phyloP scores from a whole-genome alignment of 2,329 filamentous ascomycete species.

The Beauveria caledonica region DNA sequence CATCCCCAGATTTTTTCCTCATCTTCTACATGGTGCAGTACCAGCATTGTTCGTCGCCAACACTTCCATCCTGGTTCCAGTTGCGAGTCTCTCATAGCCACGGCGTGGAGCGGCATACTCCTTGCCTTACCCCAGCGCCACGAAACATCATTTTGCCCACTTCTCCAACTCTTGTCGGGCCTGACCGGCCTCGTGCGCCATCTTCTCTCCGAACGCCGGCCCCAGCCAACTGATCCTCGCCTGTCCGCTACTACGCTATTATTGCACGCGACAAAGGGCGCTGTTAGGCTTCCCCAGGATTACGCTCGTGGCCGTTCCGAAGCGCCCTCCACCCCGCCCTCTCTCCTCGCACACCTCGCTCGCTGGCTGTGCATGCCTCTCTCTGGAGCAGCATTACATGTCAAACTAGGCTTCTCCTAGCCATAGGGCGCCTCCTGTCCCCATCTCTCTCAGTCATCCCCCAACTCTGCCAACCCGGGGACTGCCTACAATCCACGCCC shows the following conservation, averaged over 20 bases:
- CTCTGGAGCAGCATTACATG: not conserved
- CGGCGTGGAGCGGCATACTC: not conserved
- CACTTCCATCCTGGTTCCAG: not conserved
- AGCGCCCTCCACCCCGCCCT: not conserved
- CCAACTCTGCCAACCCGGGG: not conserved
- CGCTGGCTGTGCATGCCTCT: not conserved
- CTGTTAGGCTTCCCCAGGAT: slow-evolving; percentile 7
- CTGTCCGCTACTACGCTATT: not conserved
- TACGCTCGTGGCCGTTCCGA: not conserved
- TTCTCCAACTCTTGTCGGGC: not conserved
- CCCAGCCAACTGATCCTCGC: not conserved
- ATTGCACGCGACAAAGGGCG: not conserved
- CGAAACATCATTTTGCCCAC: not conserved
- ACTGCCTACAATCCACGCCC: not conserved
- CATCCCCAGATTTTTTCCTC: slow-evolving; percentile 2
- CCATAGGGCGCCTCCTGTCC: slow-evolving; percentile 3
- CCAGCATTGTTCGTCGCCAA: not conserved
- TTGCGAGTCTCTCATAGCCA: not conserved
- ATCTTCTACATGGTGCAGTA: not conserved
- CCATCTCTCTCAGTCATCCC: not conserved
- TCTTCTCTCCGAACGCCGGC: not conserved
- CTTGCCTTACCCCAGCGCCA: not conserved
- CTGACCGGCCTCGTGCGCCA: not conserved
- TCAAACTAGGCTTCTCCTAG: not conserved
- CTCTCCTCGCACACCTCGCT: not conserved